Evolutionary conservation across 192 early-diverging fungal species (phyloP).

Genomic region (Polychytrium aggregatum): DNA sequence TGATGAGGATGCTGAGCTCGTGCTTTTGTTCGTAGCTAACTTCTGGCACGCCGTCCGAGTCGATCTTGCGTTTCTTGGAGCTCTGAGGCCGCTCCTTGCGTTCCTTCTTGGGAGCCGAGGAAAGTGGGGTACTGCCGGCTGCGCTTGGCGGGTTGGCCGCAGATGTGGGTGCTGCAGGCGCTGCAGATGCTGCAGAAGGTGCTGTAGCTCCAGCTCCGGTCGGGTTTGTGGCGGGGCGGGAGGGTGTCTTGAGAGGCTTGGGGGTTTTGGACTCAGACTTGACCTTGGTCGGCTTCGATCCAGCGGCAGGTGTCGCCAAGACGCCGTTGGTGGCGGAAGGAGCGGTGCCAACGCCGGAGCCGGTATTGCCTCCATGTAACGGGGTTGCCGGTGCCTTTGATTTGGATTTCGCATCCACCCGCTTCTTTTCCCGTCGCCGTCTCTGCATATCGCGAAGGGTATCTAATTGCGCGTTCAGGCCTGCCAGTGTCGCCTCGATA

Average conservation of each 20-base stretch:
- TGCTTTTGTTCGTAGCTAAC: constrained; percentile 82
- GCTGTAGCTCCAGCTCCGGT: not conserved
- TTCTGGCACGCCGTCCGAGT: constrained; percentile 20
- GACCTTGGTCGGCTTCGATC: no score
- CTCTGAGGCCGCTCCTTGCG: constrained; percentile 8
- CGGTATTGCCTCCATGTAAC: no score
- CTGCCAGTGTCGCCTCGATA: no score
- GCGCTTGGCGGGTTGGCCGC: constrained; percentile 3
- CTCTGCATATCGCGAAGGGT: no score
- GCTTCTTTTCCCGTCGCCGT: no score
- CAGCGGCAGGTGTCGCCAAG: no score
- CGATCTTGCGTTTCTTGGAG: constrained; percentile 19
- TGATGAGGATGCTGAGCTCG: constrained; percentile 65
- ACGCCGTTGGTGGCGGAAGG: no score
- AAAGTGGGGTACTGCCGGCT: not conserved
- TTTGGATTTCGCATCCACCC: no score
- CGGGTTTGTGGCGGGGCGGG: constrained; percentile 1
- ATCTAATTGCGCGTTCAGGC: no score
- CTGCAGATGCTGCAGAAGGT: not conserved
- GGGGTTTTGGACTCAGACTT: constrained; percentile 10
- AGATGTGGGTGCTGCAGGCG: constrained; percentile 3
- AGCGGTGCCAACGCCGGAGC: no score
- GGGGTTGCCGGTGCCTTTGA: no score
- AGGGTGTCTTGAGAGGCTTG: constrained; percentile 3
- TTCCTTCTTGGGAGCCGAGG: constrained; percentile 9